Evolutionary conservation across 1,139 yeast species (phyloP).

Genomic region (Zygoascus sp.): DNA sequence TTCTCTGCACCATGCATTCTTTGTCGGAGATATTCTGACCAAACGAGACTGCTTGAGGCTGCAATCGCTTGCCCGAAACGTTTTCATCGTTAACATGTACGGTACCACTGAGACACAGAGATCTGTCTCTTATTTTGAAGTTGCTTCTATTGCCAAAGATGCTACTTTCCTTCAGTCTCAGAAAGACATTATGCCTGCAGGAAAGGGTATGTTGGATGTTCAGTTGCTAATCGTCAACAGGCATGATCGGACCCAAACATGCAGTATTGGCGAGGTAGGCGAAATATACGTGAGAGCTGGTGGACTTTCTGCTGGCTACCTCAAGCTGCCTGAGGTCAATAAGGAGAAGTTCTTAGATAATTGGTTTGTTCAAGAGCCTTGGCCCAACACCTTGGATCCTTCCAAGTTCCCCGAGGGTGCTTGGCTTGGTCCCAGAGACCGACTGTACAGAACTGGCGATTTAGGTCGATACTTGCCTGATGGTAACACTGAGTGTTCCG

Average conservation of each 20-base stretch:
- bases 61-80: slow-evolving; percentile 88
- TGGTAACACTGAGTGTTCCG: slow-evolving; percentile 97
- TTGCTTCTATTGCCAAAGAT: slow-evolving; percentile 65
- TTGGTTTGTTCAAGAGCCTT: slow-evolving; percentile 65
- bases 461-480: slow-evolving; percentile 94
- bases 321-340: slow-evolving; percentile 85
- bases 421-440: slow-evolving; percentile 93
- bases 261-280: slow-evolving; percentile 99
- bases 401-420: slow-evolving; percentile 21
- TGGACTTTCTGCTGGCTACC: slow-evolving; percentile 94
- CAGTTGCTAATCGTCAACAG: slow-evolving; percentile 92
- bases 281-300: slow-evolving; percentile 98
- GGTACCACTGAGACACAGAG: slow-evolving; percentile 99
- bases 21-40: slow-evolving; percentile 95
- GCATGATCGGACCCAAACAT: slow-evolving; percentile 76
- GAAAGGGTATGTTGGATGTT: slow-evolving; percentile 93
- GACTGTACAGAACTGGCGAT: slow-evolving; percentile 95
- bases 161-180: slow-evolving; percentile 72
- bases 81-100: slow-evolving; percentile 91
- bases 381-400: slow-evolving; percentile 11
- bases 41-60: slow-evolving; percentile 93
- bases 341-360: slow-evolving; percentile 80
- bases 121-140: slow-evolving; percentile 91
- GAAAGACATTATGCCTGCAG: slow-evolving; percentile 98
- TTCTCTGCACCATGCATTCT: slow-evolving; percentile 87